These are phyloP conservation scores for Wilcoxina mikolae DNA, from an alignment of 495 filamentous ascomycete genomes.

Conservation along the genomic window DNA sequence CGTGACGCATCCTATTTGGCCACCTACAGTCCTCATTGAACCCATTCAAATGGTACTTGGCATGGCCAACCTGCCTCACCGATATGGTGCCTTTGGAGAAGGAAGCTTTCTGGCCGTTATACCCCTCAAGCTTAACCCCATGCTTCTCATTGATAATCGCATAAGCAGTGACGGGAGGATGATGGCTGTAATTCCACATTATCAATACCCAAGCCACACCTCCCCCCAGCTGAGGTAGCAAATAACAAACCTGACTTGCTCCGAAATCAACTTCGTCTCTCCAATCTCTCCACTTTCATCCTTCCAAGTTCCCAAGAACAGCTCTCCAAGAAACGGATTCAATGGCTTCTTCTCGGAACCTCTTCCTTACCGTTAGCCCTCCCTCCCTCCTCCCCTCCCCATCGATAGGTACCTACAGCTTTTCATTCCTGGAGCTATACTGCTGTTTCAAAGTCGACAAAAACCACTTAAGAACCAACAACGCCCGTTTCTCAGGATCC, in stretches of 20 bases:
- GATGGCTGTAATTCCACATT: constrained; percentile 46
- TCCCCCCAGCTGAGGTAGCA: background rate
- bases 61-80: constrained; percentile 91
- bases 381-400: background rate
- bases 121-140: constrained; percentile 77
- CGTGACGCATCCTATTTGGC: background rate
- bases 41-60: constrained; percentile 37
- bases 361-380: constrained; percentile 5
- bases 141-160: constrained; percentile 73
- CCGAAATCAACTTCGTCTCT: constrained; percentile 41
- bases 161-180: constrained; percentile 94
- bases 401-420: constrained; percentile 33
- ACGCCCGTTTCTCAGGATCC: constrained; percentile 67
- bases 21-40: constrained; percentile 36
- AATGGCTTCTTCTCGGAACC: constrained; percentile 96
- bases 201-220: constrained; percentile 9
- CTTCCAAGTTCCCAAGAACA: constrained; percentile 81
- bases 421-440: constrained; percentile 80
- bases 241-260: constrained; percentile 58
- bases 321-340: constrained; percentile 79
- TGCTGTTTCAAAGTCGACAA: constrained; percentile 88
- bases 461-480: constrained; percentile 94
- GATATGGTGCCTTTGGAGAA: constrained; percentile 77
- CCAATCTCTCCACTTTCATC: constrained; percentile 41
- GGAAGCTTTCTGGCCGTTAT: constrained; percentile 94